These are phyloP conservation scores for Yamadazyma olivae DNA, from an alignment of 805 yeast species.

Conservation along the genomic window DNA sequence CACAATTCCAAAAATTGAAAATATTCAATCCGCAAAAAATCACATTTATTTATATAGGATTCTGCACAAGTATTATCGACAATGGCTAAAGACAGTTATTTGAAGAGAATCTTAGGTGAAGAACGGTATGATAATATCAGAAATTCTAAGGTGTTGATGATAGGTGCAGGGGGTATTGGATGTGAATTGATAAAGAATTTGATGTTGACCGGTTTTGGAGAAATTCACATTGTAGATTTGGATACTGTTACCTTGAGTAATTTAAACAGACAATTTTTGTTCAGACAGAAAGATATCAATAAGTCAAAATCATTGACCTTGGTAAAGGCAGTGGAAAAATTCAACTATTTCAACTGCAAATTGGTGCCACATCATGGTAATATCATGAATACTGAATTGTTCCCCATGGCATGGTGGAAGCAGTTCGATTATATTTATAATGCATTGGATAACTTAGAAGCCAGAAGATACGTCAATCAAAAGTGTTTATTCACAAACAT, in stretches of 20 bases:
- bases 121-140: constrained; percentile 26
- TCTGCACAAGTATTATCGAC: no score
- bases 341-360: constrained; percentile 58
- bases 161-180: constrained; percentile 97
- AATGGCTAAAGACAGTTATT: constrained; percentile 42
- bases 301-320: constrained; percentile 86
- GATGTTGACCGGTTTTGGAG: constrained; percentile 76
- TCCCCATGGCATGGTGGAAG: constrained; percentile 69
- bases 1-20: no score
- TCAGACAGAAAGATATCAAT: constrained; percentile 86
- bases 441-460: constrained; percentile 92
- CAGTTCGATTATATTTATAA: constrained; percentile 81
- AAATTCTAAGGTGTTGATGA: constrained; percentile 62
- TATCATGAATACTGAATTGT: constrained; percentile 71
- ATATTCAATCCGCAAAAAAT: no score
- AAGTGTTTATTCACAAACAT: constrained; percentile 70
- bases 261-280: constrained; percentile 88
- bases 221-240: constrained; percentile 87
- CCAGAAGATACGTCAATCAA: constrained; percentile 84
- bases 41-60: no score
- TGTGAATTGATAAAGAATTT: constrained; percentile 85
- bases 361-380: constrained; percentile 82
- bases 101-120: constrained; percentile 44
- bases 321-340: constrained; percentile 70
- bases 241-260: constrained; percentile 94